These are phyloP conservation scores for Penicillium sp. DNA, from an alignment of 2,329 filamentous ascomycete genomes.

Conservation along the genomic window DNA sequence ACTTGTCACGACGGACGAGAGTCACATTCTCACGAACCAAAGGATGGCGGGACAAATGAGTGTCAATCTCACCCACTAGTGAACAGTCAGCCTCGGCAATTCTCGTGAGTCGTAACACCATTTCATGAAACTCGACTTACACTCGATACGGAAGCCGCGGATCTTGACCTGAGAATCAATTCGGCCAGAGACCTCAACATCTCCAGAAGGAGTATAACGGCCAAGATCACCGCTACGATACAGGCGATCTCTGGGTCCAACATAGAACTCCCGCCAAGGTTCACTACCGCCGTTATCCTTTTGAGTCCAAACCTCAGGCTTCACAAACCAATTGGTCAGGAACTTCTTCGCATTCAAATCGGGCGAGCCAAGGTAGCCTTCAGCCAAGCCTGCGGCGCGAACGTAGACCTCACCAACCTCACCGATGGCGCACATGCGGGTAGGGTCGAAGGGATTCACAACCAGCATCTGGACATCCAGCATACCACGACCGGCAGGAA, in stretches of 20 bases:
- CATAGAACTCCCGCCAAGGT: slow-evolving; percentile 76
- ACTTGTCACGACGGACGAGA: slow-evolving; percentile 76
- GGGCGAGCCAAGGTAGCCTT: slow-evolving; percentile 69
- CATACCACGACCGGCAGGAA: slow-evolving; percentile 86
- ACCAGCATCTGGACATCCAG: slow-evolving; percentile 85
- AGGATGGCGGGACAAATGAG: slow-evolving; percentile 71
- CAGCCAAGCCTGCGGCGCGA: slow-evolving; percentile 78
- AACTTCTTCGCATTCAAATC: slow-evolving; percentile 76
- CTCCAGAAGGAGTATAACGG: slow-evolving; percentile 68
- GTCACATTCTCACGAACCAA: slow-evolving; percentile 84
- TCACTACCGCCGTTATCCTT: slow-evolving; percentile 61
- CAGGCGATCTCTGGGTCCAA: slow-evolving; percentile 79
- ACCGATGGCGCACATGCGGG: slow-evolving; percentile 73
- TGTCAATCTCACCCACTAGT: slow-evolving; percentile 79
- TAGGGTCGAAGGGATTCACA: slow-evolving; percentile 68
- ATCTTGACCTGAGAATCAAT: slow-evolving; percentile 93
- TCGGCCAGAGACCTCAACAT: slow-evolving; percentile 76
- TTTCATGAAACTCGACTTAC: neutral
- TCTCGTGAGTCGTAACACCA: neutral
- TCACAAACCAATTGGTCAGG: slow-evolving; percentile 81
- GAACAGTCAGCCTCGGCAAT: neutral
- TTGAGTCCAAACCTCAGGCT: slow-evolving; percentile 68
- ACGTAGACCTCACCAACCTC: slow-evolving; percentile 85
- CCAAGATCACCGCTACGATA: slow-evolving; percentile 90
- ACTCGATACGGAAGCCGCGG: slow-evolving; percentile 91